These are phyloP conservation scores for Boechera stricta DNA, from an alignment of 345 rosid species.

Conservation along the genomic window DNA sequence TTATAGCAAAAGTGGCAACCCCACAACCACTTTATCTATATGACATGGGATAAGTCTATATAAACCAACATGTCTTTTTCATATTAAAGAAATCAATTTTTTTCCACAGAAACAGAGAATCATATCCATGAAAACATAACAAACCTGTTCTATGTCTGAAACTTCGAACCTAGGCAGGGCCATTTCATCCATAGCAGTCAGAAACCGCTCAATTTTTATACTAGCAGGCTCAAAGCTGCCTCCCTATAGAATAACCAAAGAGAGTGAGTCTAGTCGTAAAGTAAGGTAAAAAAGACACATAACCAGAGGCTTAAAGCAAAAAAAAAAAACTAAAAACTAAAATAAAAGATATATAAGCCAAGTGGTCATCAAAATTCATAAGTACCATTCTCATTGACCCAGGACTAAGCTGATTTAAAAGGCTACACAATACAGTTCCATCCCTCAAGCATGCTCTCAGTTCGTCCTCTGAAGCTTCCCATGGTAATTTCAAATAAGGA, in stretches of 20 bases:
- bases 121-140: slow-evolving; percentile 27
- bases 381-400: slow-evolving; percentile 56
- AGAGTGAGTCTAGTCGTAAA: slow-evolving; percentile 22
- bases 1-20: slow-evolving; percentile 28
- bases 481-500: slow-evolving; percentile 62
- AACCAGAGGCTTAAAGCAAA: background rate
- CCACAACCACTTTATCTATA: slow-evolving; percentile 5
- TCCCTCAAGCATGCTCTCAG: slow-evolving; percentile 64
- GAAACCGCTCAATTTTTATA: slow-evolving; percentile 64
- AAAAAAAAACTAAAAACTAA: too few relatives aligned
- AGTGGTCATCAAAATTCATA: slow-evolving; percentile 7
- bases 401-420: slow-evolving; percentile 68
- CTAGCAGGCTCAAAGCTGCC: slow-evolving; percentile 46
- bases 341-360: background rate
- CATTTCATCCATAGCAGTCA: slow-evolving; percentile 64
- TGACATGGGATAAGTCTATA: background rate
- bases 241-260: slow-evolving; percentile 51
- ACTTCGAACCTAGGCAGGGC: slow-evolving; percentile 70
- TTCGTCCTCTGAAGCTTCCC: slow-evolving; percentile 71
- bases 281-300: slow-evolving; percentile 20
- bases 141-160: slow-evolving; percentile 81
- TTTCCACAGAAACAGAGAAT: background rate
- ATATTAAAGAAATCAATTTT: background rate
- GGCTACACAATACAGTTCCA: slow-evolving; percentile 69
- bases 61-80: background rate